Base-by-base conservation (phyloP, 2,329 filamentous ascomycete species). In the Thielaviopsis euricoi region DNA sequence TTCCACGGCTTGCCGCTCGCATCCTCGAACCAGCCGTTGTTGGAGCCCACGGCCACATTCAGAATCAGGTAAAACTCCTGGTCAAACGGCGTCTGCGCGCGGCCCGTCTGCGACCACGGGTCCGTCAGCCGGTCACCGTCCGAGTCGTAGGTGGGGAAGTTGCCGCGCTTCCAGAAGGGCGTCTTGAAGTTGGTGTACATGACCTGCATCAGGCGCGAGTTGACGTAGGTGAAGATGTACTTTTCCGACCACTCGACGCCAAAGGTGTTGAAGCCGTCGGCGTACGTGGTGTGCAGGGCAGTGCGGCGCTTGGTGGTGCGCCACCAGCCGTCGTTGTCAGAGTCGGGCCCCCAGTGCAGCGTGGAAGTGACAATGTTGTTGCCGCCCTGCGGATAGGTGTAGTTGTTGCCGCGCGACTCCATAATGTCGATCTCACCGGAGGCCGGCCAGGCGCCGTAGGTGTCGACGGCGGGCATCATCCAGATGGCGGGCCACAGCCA, bases 401-500 rank as follows among this genome's bases (percentile, higher is more conserved):
- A 80, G 71, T 91, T 88, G 74, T 94, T 94, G 60, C 88, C 88
- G 58, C 88, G 85, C 26, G 82, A 82, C 70, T 93, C 87, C 65
- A 82, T 73, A 57, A 94, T 87, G 67, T 94, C 88, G 55, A 94
- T 93, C 70, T 93, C 87, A 52, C 88, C 88, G 9, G 86, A 89
- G 7, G 74, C 71, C 1, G 88, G 88, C 88, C 88, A 94, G 1
- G 76, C 65, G 1, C 88, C 88, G 67, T 93, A 94, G 0, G 74
- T 82, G 57, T 82, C 76, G 50, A 83, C 74, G 52, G 80, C 81
- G 1, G 88, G 88, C 74, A 93, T 75, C 85, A 94, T 87, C 86
- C 86, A 90, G 65, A 94, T 91, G n/a, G 87, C 87, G 1, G 88
- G 88, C 88, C 88, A 93, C 12, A 94, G 76, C 88, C 88, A 93